Percentiles rank a stretch among this genome's conserved stretches.
Conservation (phyloP, 2,329 filamentous ascomycete species). For the Aspergillus arachidicola region DNA sequence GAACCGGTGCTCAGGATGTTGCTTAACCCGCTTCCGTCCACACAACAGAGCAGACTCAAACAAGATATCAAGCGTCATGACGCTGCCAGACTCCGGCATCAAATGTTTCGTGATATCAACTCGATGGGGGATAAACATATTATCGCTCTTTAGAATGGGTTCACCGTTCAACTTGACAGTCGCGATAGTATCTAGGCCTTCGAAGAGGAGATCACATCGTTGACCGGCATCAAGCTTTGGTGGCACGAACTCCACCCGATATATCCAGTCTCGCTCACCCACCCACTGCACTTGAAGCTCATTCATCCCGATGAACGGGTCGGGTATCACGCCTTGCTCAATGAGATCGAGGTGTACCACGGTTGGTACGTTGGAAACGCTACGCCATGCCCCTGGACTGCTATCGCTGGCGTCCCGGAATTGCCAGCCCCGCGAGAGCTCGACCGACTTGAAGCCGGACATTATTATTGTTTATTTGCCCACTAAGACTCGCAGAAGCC, state of each 20-base stretch:
- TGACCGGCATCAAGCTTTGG: constrained; percentile 43
- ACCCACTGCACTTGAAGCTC: constrained; percentile 74
- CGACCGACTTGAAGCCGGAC: background rate
- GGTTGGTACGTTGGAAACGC: background rate
- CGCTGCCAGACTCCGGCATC: constrained; percentile 28
- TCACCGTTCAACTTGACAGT: too few relatives aligned
- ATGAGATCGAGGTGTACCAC: background rate
- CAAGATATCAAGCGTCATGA: constrained; percentile 48
- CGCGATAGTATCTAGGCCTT: too few relatives aligned
- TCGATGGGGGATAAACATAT: constrained; percentile 75
- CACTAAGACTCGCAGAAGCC: background rate
- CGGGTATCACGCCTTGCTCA: constrained; percentile 28
- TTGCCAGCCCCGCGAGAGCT: background rate
- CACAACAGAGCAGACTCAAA: constrained; percentile 50
- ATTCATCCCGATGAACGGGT: constrained; percentile 74
- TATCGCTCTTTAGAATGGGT: constrained; percentile 67
- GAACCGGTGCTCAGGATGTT: constrained; percentile 49
- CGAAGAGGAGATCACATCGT: constrained; percentile 54
- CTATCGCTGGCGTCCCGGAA: background rate
- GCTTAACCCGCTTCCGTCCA: constrained; percentile 43
- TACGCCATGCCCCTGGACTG: background rate
- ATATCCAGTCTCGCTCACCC: constrained; percentile 70
- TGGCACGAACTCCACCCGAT: constrained; percentile 60
- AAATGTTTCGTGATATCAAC: constrained; percentile 64
- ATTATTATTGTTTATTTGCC: background rate